These are phyloP conservation scores for Teratosphaeria nubilosa DNA, from an alignment of 2,329 filamentous ascomycete species.

Conservation along the genomic window DNA sequence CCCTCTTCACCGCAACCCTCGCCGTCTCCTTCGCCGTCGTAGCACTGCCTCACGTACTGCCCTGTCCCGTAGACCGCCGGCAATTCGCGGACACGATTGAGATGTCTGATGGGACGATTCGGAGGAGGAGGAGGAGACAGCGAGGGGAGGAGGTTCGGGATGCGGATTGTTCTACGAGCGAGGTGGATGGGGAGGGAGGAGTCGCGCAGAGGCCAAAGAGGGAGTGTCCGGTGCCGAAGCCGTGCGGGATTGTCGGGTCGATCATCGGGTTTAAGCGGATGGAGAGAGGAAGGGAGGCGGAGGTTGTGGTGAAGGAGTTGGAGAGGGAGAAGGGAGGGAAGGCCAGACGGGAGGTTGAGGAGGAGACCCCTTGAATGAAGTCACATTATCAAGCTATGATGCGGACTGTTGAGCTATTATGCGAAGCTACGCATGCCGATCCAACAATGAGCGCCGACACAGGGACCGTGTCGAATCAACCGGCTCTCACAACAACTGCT, in stretches of 20 bases:
- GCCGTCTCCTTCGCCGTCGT: conserved; percentile 87
- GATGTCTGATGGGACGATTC: conserved; percentile 20
- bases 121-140: conserved; percentile 35
- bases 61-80: conserved; percentile 71
- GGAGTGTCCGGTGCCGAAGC: conserved; percentile 90
- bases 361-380: neutral
- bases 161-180: neutral
- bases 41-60: conserved; percentile 76
- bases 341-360: neutral
- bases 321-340: conserved; percentile 5
- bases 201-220: conserved; percentile 35
- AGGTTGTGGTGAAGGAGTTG: conserved; percentile 20
- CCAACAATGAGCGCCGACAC: neutral
- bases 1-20: conserved; percentile 89
- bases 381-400: neutral
- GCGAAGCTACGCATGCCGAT: neutral
- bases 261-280: conserved; percentile 57
- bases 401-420: neutral
- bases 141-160: conserved; percentile 5
- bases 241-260: conserved; percentile 64
- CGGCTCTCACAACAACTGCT: neutral
- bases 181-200: conserved; percentile 2
- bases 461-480: neutral
- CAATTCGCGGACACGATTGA: conserved; percentile 57
- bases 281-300: conserved; percentile 11